These are phyloP conservation scores for Colletotrichum higginsianum DNA, from an alignment of 2,329 filamentous ascomycete species.

Conservation along the genomic window DNA sequence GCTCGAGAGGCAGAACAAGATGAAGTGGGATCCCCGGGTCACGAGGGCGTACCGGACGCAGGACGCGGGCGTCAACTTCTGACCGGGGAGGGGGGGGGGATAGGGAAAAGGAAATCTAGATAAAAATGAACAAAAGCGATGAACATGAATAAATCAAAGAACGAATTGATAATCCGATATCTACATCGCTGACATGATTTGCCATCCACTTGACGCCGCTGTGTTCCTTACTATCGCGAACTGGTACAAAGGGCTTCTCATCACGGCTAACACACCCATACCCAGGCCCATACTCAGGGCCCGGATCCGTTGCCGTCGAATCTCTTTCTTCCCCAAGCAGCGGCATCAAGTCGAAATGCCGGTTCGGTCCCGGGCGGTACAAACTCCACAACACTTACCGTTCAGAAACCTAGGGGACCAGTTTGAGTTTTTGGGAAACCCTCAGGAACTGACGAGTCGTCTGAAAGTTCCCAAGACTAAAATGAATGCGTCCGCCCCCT, in stretches of 20 bases:
- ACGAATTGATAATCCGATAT: no score
- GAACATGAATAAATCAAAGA: no score
- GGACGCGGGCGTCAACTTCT: slow-evolving; percentile 32
- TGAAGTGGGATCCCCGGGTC: slow-evolving; percentile 42
- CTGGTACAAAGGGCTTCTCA: no score
- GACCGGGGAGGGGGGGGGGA: neutral
- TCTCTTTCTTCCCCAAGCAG: neutral
- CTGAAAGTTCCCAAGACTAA: neutral
- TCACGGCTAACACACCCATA: no score
- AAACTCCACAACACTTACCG: neutral
- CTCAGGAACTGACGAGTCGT: slow-evolving; percentile 10
- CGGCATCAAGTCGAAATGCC: neutral
- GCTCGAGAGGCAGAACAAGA: slow-evolving; percentile 35
- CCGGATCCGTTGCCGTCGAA: no score
- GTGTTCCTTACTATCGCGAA: no score
- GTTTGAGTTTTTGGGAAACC: neutral
- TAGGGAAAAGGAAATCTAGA: neutral
- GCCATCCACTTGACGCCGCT: no score
- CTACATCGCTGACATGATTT: no score
- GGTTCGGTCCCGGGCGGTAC: neutral
- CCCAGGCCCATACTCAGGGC: no score
- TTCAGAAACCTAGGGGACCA: neutral
- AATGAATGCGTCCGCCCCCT: neutral
- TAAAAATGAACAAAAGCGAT: neutral
- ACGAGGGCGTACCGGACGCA: slow-evolving; percentile 21